Evolutionary conservation across 2,329 filamentous ascomycete genomes (phyloP).

Genomic region (Fusarium xylarioides): DNA sequence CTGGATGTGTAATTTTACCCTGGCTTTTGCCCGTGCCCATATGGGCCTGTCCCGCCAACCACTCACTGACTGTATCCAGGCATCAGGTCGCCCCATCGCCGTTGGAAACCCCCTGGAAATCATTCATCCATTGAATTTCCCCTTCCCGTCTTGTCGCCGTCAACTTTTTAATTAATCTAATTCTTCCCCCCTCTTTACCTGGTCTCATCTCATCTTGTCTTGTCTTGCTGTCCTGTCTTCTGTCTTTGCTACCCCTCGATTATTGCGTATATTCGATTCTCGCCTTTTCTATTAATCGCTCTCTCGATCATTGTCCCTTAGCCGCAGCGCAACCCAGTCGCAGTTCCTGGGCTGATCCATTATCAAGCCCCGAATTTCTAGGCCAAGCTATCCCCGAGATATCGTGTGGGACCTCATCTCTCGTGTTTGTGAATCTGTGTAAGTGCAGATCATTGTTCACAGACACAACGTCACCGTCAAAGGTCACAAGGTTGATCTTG

Average conservation of each 20-base stretch:
- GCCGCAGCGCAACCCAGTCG: neutral
- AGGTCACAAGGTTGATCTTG: constrained; percentile 17
- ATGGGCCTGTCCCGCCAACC: constrained; percentile 36
- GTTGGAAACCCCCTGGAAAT: constrained; percentile 39
- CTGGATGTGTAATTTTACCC: constrained; percentile 43
- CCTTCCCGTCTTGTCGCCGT: constrained; percentile 28
- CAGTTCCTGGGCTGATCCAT: neutral
- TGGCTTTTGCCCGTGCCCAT: constrained; percentile 20
- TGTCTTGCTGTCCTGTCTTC: constrained; percentile 2
- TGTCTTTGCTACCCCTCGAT: constrained; percentile 20
- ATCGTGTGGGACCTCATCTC: constrained; percentile 30
- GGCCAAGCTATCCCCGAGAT: constrained; percentile 21
- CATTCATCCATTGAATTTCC: constrained; percentile 40
- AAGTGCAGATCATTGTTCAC: constrained; percentile 37
- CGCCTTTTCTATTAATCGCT: constrained; percentile 3
- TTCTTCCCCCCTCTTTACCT: constrained; percentile 21
- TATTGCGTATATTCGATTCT: neutral
- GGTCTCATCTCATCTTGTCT: neutral
- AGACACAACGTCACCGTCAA: constrained; percentile 25
- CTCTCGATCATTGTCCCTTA: neutral
- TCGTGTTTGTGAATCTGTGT: constrained; percentile 34
- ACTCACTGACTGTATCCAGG: constrained; percentile 34
- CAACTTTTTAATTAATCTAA: constrained; percentile 30
- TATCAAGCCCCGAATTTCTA: constrained; percentile 2
- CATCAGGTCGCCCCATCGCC: constrained; percentile 37